Evolutionary conservation across 129 eudicot species (phyloP).

Genomic region (Lactuca saligna): DNA sequence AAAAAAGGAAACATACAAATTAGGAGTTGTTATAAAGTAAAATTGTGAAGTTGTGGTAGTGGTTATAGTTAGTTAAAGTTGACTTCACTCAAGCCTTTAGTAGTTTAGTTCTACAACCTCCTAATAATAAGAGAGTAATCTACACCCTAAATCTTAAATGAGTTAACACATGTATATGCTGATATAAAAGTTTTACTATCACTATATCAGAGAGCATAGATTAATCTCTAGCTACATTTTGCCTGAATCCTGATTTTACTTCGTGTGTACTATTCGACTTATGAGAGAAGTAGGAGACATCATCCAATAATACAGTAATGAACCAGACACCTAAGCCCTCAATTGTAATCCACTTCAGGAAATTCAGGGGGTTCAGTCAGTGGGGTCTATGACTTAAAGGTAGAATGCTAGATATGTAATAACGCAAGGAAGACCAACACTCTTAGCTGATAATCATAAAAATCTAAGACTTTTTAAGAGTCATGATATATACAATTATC

Average conservation of each 20-base stretch:
- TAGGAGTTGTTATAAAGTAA: conserved; percentile 6
- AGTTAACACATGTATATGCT: conserved; percentile 4
- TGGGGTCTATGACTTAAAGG: not conserved
- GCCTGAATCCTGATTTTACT: not conserved
- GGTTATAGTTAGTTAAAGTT: conserved; percentile 13
- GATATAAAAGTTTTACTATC: not conserved
- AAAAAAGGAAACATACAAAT: conserved; percentile 25
- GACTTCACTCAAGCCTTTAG: conserved; percentile 6
- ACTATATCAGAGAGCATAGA: conserved; percentile 1
- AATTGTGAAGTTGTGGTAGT: not conserved
- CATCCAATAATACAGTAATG: conserved; percentile 11
- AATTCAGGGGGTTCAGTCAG: not conserved
- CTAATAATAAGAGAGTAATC: conserved; percentile 10
- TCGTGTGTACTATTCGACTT: not conserved
- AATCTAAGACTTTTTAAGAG: not conserved
- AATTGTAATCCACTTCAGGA: conserved; percentile 3
- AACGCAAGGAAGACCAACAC: conserved; percentile 3
- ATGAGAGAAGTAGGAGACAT: not conserved
- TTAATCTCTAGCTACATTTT: conserved; percentile 8
- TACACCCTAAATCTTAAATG: conserved; percentile 9
- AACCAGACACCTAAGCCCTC: conserved; percentile 2
- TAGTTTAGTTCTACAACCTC: not conserved
- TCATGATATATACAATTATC: conserved; percentile 5
- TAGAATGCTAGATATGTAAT: conserved; percentile 10
- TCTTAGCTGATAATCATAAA: conserved; percentile 18